Conservation (phyloP, 2,329 filamentous ascomycete genomes). For the Decorospora gaudefroyi region DNA sequence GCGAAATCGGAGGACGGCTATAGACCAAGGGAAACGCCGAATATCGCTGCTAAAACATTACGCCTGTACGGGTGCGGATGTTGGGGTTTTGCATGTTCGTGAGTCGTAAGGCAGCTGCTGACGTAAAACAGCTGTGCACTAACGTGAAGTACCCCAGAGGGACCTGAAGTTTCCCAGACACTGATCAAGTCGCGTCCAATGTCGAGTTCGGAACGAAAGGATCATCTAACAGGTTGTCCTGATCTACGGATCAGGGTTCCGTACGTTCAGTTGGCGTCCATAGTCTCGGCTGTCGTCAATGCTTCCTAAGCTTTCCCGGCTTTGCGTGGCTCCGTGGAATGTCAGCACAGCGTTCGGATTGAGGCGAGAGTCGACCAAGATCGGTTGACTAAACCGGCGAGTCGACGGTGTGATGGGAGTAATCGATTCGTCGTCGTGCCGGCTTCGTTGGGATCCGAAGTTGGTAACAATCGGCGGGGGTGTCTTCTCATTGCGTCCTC, state of each 20-base stretch:
- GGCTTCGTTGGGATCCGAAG: constrained; percentile 35
- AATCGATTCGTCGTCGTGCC: constrained; percentile 39
- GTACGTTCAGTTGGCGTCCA: constrained; percentile 53
- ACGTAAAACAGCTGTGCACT: constrained; percentile 23
- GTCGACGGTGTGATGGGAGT: constrained; percentile 44
- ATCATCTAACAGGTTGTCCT: not conserved
- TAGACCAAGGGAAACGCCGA: constrained; percentile 21
- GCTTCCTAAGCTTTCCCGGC: constrained; percentile 53
- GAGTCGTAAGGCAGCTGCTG: constrained; percentile 32
- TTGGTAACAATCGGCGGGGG: constrained; percentile 37
- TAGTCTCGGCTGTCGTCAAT: constrained; percentile 55
- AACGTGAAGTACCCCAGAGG: constrained; percentile 10
- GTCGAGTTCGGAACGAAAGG: constrained; percentile 1
- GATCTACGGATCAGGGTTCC: constrained; percentile 40
- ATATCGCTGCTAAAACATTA: constrained; percentile 30
- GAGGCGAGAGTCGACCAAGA: constrained; percentile 55
- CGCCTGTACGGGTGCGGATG: constrained; percentile 19
- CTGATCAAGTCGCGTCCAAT: not conserved
- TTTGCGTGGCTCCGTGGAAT: constrained; percentile 50
- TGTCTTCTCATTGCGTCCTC: constrained; percentile 30
- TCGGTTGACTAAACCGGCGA: constrained; percentile 50
- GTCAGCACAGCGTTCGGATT: constrained; percentile 55
- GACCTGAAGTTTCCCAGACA: constrained; percentile 2
- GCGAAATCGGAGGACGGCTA: not conserved
- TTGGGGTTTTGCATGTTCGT: constrained; percentile 26